phyloP scores from a whole-genome alignment of 2,329 filamentous ascomycete species.

The Phialophora verrucosa region DNA sequence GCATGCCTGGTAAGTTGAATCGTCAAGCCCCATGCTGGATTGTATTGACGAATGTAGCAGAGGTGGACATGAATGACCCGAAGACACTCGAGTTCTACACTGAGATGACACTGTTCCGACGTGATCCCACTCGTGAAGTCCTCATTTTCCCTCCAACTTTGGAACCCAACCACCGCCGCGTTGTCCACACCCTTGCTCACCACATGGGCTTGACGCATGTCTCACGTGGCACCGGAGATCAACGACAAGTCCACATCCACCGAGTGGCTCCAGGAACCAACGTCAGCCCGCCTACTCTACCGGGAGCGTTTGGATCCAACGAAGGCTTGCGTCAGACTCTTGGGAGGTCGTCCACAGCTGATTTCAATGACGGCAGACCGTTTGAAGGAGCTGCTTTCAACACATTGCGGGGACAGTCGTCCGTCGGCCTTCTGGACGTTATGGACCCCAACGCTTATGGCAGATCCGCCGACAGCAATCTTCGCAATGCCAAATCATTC shows the following conservation, averaged over 20 bases:
- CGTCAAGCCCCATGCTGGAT: constrained; percentile 28
- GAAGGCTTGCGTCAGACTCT: constrained; percentile 83
- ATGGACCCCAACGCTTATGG: constrained; percentile 74
- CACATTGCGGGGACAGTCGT: constrained; percentile 71
- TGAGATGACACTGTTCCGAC: constrained; percentile 86
- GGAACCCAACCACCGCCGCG: constrained; percentile 81
- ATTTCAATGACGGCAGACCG: constrained; percentile 83
- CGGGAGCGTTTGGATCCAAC: constrained; percentile 60
- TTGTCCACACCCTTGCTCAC: constrained; percentile 92
- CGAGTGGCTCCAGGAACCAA: constrained; percentile 57
- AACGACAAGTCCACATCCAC: constrained; percentile 88
- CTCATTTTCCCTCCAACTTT: constrained; percentile 83
- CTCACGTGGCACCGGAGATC: constrained; percentile 85
- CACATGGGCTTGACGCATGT: constrained; percentile 91
- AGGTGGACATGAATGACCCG: constrained; percentile 90
- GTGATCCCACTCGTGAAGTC: constrained; percentile 75
- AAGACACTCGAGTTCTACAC: constrained; percentile 87
- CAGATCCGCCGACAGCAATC: constrained; percentile 68
- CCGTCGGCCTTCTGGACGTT: constrained; percentile 80
- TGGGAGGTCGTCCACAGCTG: constrained; percentile 94
- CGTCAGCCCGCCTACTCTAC: constrained; percentile 63
- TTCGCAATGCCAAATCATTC: constrained; percentile 94
- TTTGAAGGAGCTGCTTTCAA: constrained; percentile 71
- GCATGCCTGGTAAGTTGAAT: constrained; percentile 51
- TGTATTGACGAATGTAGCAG: constrained; percentile 49